Percentiles rank a stretch among this genome's conserved stretches.
phyloP scores from a whole-genome alignment of 768 basidiomycete genomes.

The Brasilioporus rufonigricans region DNA sequence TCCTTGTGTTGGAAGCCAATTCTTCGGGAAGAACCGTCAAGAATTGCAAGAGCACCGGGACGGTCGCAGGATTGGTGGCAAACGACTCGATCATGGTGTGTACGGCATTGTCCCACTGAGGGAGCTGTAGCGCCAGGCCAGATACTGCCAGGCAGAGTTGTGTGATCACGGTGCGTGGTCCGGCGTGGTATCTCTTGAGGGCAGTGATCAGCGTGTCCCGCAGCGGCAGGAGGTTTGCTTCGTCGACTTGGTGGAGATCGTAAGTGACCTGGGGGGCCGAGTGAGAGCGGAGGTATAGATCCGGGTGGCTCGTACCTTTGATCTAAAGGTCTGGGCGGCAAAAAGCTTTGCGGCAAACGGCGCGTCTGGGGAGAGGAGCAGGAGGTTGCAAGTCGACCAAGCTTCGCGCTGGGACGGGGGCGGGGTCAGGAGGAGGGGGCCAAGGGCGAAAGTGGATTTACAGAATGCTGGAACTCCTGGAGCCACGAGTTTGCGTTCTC shows the following conservation, averaged over 20 bases:
- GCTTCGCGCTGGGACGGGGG: constrained; percentile 84
- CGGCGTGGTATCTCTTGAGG: constrained; percentile 66
- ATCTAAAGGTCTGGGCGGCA: constrained; percentile 93
- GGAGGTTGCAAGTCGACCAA: constrained; percentile 92
- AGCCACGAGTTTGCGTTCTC: constrained; percentile 93
- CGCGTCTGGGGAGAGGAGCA: constrained; percentile 78
- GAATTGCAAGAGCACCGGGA: constrained; percentile 84
- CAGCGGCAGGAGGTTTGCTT: constrained; percentile 67
- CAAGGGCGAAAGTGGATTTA: constrained; percentile 81
- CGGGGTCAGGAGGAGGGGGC: constrained; percentile 59
- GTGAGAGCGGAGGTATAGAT: constrained; percentile 27
- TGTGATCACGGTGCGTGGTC: constrained; percentile 80
- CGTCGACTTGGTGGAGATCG: constrained; percentile 87
- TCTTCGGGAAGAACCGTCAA: constrained; percentile 91
- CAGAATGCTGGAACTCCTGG: constrained; percentile 98
- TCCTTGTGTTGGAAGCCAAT: constrained; percentile 74
- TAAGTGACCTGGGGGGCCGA: constrained; percentile 75
- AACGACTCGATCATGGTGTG: constrained; percentile 80
- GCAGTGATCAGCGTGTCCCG: constrained; percentile 85
- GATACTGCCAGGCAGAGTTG: constrained; percentile 90
- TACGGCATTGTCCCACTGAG: constrained; percentile 80
- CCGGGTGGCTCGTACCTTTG: constrained; percentile 63
- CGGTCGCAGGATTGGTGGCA: constrained; percentile 80
- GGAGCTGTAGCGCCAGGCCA: constrained; percentile 87
- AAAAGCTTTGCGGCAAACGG: constrained; percentile 84